Conservation (phyloP, 495 filamentous ascomycete species). For the Mytilinidion resinicola region DNA sequence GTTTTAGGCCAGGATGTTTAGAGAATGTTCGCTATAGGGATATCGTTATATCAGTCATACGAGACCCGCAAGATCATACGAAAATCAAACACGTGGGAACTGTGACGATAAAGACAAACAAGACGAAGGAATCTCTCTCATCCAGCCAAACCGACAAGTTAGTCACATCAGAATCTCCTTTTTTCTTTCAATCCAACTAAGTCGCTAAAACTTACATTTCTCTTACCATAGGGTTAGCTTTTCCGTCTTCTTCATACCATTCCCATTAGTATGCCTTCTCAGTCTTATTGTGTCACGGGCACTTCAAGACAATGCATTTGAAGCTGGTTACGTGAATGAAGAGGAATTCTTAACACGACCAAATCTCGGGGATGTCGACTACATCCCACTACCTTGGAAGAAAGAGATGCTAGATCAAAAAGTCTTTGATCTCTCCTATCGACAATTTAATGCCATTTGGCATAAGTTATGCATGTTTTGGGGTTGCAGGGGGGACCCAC, state of each 20-base stretch:
- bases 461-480: background rate
- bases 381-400: background rate
- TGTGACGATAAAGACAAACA: background rate
- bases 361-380: conserved; percentile 1
- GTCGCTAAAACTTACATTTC: background rate
- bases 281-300: conserved; percentile 1
- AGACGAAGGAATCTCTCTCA: background rate
- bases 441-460: background rate
- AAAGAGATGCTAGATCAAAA: background rate
- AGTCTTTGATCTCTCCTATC: background rate
- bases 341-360: conserved; percentile 1
- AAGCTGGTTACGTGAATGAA: conserved; percentile 2
- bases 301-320: conserved; percentile 2
- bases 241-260: conserved; percentile 3
- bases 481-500: background rate
- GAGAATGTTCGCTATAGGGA: too few species aligned
- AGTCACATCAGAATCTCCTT: too few species aligned
- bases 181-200: too few species aligned
- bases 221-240: background rate
- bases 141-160: too few species aligned
- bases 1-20: too few species aligned
- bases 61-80: background rate
- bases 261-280: background rate
- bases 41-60: background rate
- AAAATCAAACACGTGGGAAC: background rate